A percentile compares a stretch with the other conserved stretches of the same genome.
Evolutionary conservation across 2,329 filamentous ascomycete species (phyloP).

Genomic region (Xylariomycetidae sp.): DNA sequence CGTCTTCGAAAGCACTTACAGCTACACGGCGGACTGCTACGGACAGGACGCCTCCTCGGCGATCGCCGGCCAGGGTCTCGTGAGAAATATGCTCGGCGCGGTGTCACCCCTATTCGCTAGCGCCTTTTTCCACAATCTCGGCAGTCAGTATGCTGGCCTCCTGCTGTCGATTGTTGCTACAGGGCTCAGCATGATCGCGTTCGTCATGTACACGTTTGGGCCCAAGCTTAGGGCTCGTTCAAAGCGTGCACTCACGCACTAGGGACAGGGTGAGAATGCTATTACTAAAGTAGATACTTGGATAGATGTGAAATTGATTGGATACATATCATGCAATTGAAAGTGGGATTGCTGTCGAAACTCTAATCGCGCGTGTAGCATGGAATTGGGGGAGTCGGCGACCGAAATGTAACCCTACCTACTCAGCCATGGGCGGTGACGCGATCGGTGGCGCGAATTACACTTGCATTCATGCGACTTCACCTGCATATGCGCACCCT

Average conservation of each 20-base stretch:
- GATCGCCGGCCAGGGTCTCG: conserved; percentile 47
- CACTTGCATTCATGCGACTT: too few relatives aligned
- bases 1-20: conserved; percentile 34
- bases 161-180: conserved; percentile 43
- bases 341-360: too few relatives aligned
- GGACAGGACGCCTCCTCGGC: conserved; percentile 30
- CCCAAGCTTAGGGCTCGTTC: conserved; percentile 26
- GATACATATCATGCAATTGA: too few relatives aligned
- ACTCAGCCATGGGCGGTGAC: too few relatives aligned
- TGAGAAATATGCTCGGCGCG: conserved; percentile 49
- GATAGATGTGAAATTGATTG: too few relatives aligned
- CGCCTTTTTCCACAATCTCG: conserved; percentile 49
- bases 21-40: conserved; percentile 49
- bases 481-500: too few relatives aligned
- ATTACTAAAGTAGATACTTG: too few relatives aligned
- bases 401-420: too few relatives aligned
- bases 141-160: conserved; percentile 47
- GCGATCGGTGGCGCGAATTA: too few relatives aligned
- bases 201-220: conserved; percentile 39
- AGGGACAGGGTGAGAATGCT: too few relatives aligned
- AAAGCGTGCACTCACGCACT: conserved; percentile 4
- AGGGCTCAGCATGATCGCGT: conserved; percentile 28
- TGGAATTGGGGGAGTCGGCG: too few relatives aligned
- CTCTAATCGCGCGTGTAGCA: too few relatives aligned
- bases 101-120: conserved; percentile 47